Evolutionary conservation across 805 yeast genomes (phyloP), one percentile per base, ranked within the genome.

Genomic region (Saturnispora saitoi): DNA sequence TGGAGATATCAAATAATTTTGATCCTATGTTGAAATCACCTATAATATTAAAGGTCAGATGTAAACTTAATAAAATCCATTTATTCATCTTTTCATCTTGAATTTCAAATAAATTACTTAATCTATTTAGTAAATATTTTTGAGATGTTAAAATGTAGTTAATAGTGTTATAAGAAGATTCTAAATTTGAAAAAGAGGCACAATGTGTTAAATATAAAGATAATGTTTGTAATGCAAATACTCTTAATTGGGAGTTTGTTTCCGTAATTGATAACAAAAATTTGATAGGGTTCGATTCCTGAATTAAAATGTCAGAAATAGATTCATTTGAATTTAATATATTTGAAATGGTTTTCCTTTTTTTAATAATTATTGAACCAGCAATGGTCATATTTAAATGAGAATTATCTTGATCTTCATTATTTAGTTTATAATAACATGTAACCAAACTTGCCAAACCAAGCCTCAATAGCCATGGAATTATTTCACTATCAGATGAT

Each of bases 391-490:
- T 17, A 32, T 20, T 19, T 5, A 28, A 38, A 4, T 19, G 24
- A n/a, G 19, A 34, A 34, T 34, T 34, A 34, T 12, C 19, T n/a
- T 4, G 36, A 26, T 12, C 38, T 17, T 32, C 37, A 19, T 19
- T 14, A 45, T 63, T 63, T 30, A 69, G 48, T 4, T 45, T 43
- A 50, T 61, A 73, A 48, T 63, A 74, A 2, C 63, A 43, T 1
- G 47, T 36, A 0, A 73, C 29, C 2, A 76, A 52, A 36, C 56
- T 63, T 0, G 64, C 48, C 7, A 71, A 28, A 0, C 76, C 78
- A 7, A 58, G 47, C 1, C 64, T 46, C 4, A 68, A 52, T 11
- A 77, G 57, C 83, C 83, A 78, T 0, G 69, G 59, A 4, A 55
- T 54, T 0, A 55, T 43, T 31, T 51, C 24, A 0, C 38, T 47